phyloP scores from a whole-genome alignment of 768 basidiomycete genomes.

The Hypsizygus marmoreus region DNA sequence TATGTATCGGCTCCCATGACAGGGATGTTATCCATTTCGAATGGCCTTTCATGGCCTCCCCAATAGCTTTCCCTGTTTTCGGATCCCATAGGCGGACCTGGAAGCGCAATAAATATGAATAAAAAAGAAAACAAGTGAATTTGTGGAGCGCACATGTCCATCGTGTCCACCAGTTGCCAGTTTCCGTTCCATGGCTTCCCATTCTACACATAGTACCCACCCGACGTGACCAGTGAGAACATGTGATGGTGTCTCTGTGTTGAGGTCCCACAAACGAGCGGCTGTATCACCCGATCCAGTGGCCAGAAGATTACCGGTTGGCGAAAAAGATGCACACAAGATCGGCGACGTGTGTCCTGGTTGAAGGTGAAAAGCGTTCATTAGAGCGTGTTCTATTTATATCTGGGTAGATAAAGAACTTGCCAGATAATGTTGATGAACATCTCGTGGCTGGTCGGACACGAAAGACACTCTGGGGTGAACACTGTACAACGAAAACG shows the following conservation, averaged over 20 bases:
- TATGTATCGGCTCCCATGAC: conserved; percentile 94
- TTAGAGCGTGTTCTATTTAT: not conserved
- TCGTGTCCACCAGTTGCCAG: conserved; percentile 95
- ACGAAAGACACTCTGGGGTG: conserved; percentile 94
- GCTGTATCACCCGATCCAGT: conserved; percentile 96
- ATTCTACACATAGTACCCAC: conserved; percentile 97
- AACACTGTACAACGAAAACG: conserved; percentile 83
- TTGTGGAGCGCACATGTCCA: conserved; percentile 68
- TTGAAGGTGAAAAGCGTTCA: conserved; percentile 7
- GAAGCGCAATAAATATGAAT: conserved; percentile 1
- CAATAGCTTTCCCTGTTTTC: conserved; percentile 83
- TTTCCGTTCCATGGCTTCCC: conserved; percentile 91
- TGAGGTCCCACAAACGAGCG: conserved; percentile 91
- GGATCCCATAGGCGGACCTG: conserved; percentile 92
- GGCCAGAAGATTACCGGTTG: conserved; percentile 86
- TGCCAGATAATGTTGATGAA: conserved; percentile 87
- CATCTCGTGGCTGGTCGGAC: conserved; percentile 94
- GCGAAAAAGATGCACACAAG: conserved; percentile 93
- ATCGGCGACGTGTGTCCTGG: conserved; percentile 91
- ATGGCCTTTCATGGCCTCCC: conserved; percentile 90
- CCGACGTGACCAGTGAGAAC: conserved; percentile 87
- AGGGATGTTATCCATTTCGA: conserved; percentile 96
- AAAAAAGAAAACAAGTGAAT: not conserved
- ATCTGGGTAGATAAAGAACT: conserved; percentile 13
- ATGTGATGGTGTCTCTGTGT: conserved; percentile 89